Conservation (phyloP, 108 stramenopile species). For the Pseudonitzschia multistriata region DNA sequence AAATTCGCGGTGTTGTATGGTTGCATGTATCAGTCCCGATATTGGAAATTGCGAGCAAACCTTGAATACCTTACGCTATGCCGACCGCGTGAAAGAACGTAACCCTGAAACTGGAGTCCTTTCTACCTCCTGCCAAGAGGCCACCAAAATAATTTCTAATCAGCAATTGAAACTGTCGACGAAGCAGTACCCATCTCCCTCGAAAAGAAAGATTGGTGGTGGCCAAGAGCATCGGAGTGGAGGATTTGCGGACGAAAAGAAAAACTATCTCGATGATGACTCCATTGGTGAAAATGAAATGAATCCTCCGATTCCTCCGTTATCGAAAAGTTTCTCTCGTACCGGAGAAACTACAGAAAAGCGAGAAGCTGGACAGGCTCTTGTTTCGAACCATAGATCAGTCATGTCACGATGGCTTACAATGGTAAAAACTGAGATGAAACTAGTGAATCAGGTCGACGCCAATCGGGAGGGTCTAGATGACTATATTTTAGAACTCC, state of each 20-base stretch:
- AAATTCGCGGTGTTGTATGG: constrained; percentile 94
- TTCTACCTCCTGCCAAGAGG: constrained; percentile 27
- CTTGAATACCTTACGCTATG: constrained; percentile 97
- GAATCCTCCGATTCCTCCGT: background rate
- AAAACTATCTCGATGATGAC: background rate
- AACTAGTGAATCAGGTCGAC: constrained; percentile 58
- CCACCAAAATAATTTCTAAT: constrained; percentile 11
- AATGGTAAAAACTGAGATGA: constrained; percentile 79
- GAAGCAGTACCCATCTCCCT: background rate
- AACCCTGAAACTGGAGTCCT: constrained; percentile 69
- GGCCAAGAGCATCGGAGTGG: background rate
- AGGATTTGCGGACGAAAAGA: background rate
- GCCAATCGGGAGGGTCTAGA: constrained; percentile 64
- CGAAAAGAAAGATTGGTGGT: background rate
- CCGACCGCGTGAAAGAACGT: constrained; percentile 94
- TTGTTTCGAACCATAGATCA: constrained; percentile 55
- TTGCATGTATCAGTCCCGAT: constrained; percentile 93
- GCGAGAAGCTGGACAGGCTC: constrained; percentile 32
- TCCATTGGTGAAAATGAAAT: no score
- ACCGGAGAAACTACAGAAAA: background rate
- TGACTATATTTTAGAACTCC: constrained; percentile 63
- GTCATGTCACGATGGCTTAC: constrained; percentile 60
- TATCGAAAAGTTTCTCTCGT: background rate
- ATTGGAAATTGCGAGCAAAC: constrained; percentile 95
- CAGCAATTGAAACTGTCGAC: background rate